Conservation (phyloP, 441 rosid genomes). For the Populus hybrid region DNA sequence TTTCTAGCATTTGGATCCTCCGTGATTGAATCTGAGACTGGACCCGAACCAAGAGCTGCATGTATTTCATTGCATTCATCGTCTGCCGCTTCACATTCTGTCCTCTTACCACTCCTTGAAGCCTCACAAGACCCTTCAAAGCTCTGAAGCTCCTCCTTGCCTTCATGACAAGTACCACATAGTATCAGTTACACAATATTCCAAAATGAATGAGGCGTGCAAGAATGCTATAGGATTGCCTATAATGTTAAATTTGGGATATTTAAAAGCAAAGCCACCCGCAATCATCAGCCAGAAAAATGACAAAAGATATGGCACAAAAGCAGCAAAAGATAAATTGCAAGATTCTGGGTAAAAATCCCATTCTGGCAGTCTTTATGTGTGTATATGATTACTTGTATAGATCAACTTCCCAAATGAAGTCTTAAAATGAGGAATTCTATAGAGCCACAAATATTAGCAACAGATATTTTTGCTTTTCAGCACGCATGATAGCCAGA, state of each 20-base stretch:
- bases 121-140: slow-evolving; percentile 88
- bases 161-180: slow-evolving; percentile 37
- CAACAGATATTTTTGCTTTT: not conserved
- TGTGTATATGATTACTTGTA: not conserved
- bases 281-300: not conserved
- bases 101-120: slow-evolving; percentile 88
- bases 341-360: not conserved
- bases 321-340: not conserved
- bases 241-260: not conserved
- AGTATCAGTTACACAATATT: slow-evolving; percentile 1
- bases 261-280: not conserved
- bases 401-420: not conserved
- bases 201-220: slow-evolving; percentile 1
- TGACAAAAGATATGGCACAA: not conserved
- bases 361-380: not conserved
- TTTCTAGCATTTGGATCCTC: slow-evolving; percentile 83
- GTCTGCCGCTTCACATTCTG: slow-evolving; percentile 88
- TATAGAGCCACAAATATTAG: not conserved
- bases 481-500: not conserved
- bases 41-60: slow-evolving; percentile 88
- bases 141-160: slow-evolving; percentile 90
- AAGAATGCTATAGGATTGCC: not conserved
- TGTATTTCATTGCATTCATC: slow-evolving; percentile 70
- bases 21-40: slow-evolving; percentile 94
- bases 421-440: not conserved